Evolutionary conservation across 306 rosid genomes (phyloP), one percentile per base, ranked within the genome.

Genomic region (Castanea mollissima): DNA sequence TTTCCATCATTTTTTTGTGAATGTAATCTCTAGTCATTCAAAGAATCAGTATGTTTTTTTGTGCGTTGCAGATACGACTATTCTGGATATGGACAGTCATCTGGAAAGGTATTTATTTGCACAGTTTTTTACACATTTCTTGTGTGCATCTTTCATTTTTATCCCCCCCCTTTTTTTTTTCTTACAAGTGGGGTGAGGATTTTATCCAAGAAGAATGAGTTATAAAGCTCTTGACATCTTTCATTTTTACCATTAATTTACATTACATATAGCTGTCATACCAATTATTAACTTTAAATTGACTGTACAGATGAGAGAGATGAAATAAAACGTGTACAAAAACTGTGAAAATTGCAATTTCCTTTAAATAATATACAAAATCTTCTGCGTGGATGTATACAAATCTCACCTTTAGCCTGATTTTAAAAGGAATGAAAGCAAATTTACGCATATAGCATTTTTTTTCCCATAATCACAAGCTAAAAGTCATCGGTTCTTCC

Each of bases 11-110:
- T 73, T 63, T 23, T n/a, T 79, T 57, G 20, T 34, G 1, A n/a
- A 15, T 1, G 15, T 49, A 49, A 49, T 78, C 19, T 41, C 38
- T 60, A 14, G 71, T 41, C 29, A 9, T 52, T 13, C 29, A 55
- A 71, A 64, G 64, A 69, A 74, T 32, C 62, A 56, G 64, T 52
- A 11, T 71, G 57, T 63, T 25, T 62, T 71, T 31, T 38, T 74
- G 44, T 78, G 55, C 51, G 84, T 11, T 88, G 76, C 84, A 91
- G 95, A 83, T 91, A 87, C 27, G 95, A 91, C 78, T 91, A 91
- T 79, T 91, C 95, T 91, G 95, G 95, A 8, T 88, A 91, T 83
- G 95, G 95, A 76, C 91, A 88, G 77, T 91, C 95, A 79, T 83
- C 90, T 56, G 95, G 95, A 85, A 88, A 91, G 91, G 95, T 91